These are phyloP conservation scores for Pueraria montana DNA, from an alignment of 306 rosid genomes.

Conservation along the genomic window DNA sequence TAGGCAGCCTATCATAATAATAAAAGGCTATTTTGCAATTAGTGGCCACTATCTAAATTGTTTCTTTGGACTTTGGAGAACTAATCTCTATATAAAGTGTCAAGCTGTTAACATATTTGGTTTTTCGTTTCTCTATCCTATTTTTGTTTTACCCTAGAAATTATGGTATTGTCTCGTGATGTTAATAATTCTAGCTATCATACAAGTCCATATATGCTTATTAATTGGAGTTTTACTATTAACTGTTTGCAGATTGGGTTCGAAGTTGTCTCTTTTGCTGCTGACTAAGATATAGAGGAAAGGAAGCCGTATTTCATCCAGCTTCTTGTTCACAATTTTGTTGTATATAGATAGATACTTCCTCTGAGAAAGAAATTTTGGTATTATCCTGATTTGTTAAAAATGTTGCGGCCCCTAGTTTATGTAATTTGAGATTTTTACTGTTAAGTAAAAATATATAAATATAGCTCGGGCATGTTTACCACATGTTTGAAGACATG, in stretches of 20 bases:
- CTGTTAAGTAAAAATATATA: constrained; percentile 21
- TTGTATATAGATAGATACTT: constrained; percentile 30
- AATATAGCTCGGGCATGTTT: constrained; percentile 29
- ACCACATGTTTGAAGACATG: constrained; percentile 24
- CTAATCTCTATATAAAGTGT: neutral
- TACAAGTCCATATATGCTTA: constrained; percentile 6
- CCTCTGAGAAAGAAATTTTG: constrained; percentile 36
- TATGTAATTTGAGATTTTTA: constrained; percentile 42
- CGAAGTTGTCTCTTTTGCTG: constrained; percentile 4
- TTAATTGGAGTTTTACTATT: constrained; percentile 31
- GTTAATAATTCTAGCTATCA: constrained; percentile 1
- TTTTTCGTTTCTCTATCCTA: neutral
- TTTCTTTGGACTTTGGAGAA: constrained; percentile 28
- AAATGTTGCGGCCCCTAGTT: neutral
- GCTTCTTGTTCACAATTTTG: constrained; percentile 42
- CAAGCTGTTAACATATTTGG: constrained; percentile 1
- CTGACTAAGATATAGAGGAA: constrained; percentile 43
- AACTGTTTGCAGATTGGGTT: constrained; percentile 44
- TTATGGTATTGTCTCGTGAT: neutral
- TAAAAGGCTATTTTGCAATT: neutral
- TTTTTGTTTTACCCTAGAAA: neutral
- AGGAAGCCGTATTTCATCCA: constrained; percentile 38
- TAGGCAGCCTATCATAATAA: constrained; percentile 24
- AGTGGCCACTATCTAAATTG: constrained; percentile 1
- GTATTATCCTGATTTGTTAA: constrained; percentile 32